Conservation (phyloP, 768 basidiomycete species). For the Lactarius quietus region DNA sequence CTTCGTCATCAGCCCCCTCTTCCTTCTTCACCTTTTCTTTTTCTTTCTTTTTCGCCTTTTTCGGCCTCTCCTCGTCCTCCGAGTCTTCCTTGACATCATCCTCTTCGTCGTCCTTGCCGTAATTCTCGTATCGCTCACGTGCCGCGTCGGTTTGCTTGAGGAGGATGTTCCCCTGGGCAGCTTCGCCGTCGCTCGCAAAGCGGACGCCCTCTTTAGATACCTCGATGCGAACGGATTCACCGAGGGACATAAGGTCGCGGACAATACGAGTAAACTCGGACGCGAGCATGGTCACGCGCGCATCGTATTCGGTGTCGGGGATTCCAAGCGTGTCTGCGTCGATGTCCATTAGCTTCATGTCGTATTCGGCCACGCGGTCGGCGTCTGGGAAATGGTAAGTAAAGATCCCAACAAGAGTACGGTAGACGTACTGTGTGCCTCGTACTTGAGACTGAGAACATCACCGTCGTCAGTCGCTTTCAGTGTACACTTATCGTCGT, state of each 20-base stretch:
- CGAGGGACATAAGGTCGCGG: conserved; percentile 83
- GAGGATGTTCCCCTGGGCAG: conserved; percentile 85
- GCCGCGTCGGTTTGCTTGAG: conserved; percentile 63
- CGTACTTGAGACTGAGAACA: conserved; percentile 82
- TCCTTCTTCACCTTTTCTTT: conserved; percentile 51
- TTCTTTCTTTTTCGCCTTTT: conserved; percentile 36
- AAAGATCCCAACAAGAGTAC: no score
- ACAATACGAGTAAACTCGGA: conserved; percentile 90
- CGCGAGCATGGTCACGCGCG: conserved; percentile 82
- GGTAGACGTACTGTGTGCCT: conserved; percentile 70
- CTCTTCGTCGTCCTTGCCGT: conserved; percentile 28
- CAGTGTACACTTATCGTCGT: conserved; percentile 88
- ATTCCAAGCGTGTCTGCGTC: conserved; percentile 93
- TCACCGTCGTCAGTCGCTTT: conserved; percentile 92
- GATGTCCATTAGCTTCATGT: conserved; percentile 99
- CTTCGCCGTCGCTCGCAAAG: conserved; percentile 90
- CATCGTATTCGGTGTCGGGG: conserved; percentile 97
- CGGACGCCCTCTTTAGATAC: conserved; percentile 94
- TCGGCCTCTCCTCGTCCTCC: conserved; percentile 39
- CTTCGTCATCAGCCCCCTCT: conserved; percentile 34
- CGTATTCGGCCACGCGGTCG: conserved; percentile 95
- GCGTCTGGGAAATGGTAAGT: conserved; percentile 48
- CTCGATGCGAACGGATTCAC: conserved; percentile 94
- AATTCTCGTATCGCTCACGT: conserved; percentile 24
- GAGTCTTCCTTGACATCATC: conserved; percentile 35